phyloP scores from a whole-genome alignment of 148 eudicot genomes.

The Polygonum aviculare region DNA sequence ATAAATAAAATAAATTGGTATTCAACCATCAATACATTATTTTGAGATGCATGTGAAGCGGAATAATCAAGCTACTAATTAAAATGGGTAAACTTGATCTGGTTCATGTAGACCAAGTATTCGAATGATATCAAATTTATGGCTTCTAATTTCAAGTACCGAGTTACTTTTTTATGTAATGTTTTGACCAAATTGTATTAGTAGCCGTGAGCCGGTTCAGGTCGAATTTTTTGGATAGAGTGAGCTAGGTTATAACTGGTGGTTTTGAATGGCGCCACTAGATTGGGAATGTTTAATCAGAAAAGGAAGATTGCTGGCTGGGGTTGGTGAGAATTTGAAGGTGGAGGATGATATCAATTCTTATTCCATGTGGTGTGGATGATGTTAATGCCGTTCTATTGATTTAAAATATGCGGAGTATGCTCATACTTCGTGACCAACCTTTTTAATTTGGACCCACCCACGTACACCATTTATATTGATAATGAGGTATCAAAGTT shows the following conservation, averaged over 20 bases:
- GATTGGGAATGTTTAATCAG: background rate
- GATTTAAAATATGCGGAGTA: background rate
- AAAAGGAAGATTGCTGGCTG: background rate
- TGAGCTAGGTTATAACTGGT: background rate
- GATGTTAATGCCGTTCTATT: background rate
- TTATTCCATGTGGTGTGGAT: background rate
- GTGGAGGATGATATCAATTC: background rate
- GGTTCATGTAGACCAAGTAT: too few species aligned
- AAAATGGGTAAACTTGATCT: too few species aligned
- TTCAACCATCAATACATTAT: too few species aligned
- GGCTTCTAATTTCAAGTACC: too few species aligned
- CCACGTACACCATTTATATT: background rate
- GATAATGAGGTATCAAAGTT: background rate
- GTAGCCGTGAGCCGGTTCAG: too few species aligned
- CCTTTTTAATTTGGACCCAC: background rate
- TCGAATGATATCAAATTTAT: too few species aligned
- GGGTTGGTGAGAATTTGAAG: constrained; percentile 2
- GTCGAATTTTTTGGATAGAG: background rate
- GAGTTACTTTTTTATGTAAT: too few species aligned
- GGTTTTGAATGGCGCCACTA: background rate
- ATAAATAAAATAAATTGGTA: too few species aligned
- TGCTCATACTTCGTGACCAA: background rate
- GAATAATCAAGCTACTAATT: too few species aligned
- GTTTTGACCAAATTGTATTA: too few species aligned
- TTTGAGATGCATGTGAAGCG: too few species aligned